Evolutionary conservation across 345 rosid genomes (phyloP), one percentile per base, ranked within the genome.

Genomic region (Eucalyptus curtisii): DNA sequence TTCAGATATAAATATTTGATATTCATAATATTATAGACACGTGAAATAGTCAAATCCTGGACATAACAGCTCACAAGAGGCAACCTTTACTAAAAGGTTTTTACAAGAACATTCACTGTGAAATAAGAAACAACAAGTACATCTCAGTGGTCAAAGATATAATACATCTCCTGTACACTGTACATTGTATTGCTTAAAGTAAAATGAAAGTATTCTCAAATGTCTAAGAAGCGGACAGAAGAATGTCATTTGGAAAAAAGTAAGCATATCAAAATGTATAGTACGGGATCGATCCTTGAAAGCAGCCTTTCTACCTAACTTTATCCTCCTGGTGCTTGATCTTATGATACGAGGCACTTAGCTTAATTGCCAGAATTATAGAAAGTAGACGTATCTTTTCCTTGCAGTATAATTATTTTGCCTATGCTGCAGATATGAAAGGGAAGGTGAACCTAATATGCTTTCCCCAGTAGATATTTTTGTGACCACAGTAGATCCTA

Each of bases 401-500:
- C 47, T 76, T 22, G 47, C 84, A 40, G 47, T 10, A 20, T 76
- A 76, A 76, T 76, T 53, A n/a, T 50, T 86, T 33, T 42, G 87
- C 45, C 24, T 86, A 33, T 53, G 59, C 64, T 88, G 86, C 92
- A 98, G 99, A 90, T 97, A 92, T 55, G 99, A 98, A 92, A 90
- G 91, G 87, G 99, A 97, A 93, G 99, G 99, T 45, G 98, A 98
- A 91, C 98, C 99, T 15, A 94, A 94, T 44, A 68, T 95, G 98
- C 99, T 97, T 87, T 93, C 96, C 40, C 95, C 97, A 10, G 99
- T 92, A 16, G 99, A 98, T 91, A 90, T 98, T 90, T 97, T 97
- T 90, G 99, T 97, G 88, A 97, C 99, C 94, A 98, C 99, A 8
- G 99, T 98, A 92, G 99, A 98, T 93, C 97, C 99, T 6, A 92